phyloP scores from a whole-genome alignment of 164 flowering plant species.

The Stephania yunnanensis region DNA sequence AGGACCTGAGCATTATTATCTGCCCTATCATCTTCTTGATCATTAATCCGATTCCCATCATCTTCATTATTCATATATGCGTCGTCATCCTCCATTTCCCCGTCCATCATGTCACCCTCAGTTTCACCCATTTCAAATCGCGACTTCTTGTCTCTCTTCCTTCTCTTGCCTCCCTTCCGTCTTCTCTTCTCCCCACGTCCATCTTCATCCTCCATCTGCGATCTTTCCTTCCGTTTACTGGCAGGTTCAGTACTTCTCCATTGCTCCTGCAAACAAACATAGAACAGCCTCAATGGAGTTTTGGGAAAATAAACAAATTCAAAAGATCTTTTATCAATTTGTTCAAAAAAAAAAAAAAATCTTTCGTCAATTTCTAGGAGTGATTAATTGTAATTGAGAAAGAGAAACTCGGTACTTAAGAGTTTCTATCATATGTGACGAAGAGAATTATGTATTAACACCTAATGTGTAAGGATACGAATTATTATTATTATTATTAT shows the following conservation, averaged over 20 bases:
- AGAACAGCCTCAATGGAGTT: constrained; percentile 2
- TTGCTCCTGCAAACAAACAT: constrained; percentile 56
- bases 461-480: background rate
- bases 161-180: constrained; percentile 76
- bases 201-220: constrained; percentile 73
- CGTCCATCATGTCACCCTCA: constrained; percentile 58
- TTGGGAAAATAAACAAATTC: background rate
- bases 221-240: constrained; percentile 71
- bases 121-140: constrained; percentile 58
- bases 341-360: too few relatives aligned
- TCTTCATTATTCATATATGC: constrained; percentile 26
- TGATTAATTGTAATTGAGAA: background rate
- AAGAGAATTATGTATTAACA: background rate
- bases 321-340: background rate
- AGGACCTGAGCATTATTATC: constrained; percentile 68
- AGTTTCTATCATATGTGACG: background rate
- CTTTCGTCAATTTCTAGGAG: background rate
- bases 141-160: constrained; percentile 64
- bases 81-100: constrained; percentile 60
- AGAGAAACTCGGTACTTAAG: background rate
- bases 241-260: constrained; percentile 66
- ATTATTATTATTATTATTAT: too few relatives aligned
- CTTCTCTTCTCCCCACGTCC: constrained; percentile 67
- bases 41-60: constrained; percentile 30
- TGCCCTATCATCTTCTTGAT: constrained; percentile 45